Evolutionary conservation across 2,329 filamentous ascomycete genomes (phyloP).

Genomic region (Atkinsonella texensis): DNA sequence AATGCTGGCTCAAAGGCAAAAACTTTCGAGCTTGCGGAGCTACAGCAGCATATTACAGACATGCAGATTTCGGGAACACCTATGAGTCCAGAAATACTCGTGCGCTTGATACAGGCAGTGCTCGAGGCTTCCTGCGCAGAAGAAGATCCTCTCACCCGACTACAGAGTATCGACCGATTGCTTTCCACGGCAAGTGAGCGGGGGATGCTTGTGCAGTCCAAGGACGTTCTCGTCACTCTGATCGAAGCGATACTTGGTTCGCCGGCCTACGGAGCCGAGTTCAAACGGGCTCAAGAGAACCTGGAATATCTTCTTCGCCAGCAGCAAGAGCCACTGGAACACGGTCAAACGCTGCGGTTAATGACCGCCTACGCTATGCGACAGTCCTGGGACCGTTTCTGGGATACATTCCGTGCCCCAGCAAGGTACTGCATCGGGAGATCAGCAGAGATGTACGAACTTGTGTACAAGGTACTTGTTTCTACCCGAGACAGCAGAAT

Average conservation of each 20-base stretch:
- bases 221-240: slow-evolving; percentile 36
- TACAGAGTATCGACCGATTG: slow-evolving; percentile 30
- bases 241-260: slow-evolving; percentile 28
- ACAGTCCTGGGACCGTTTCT: slow-evolving; percentile 44
- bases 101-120: slow-evolving; percentile 26
- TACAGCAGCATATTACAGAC: slow-evolving; percentile 23
- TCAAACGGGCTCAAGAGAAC: slow-evolving; percentile 29
- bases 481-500: slow-evolving; percentile 27
- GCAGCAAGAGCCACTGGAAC: slow-evolving; percentile 24
- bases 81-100: slow-evolving; percentile 22
- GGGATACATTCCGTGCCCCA: slow-evolving; percentile 46
- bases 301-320: slow-evolving; percentile 33
- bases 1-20: neutral
- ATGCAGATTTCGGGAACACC: slow-evolving; percentile 26
- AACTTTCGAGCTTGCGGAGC: slow-evolving; percentile 7
- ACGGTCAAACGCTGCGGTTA: slow-evolving; percentile 27
- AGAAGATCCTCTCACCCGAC: slow-evolving; percentile 16
- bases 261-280: slow-evolving; percentile 18
- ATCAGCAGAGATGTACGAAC: slow-evolving; percentile 40
- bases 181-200: slow-evolving; percentile 33
- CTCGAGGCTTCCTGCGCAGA: slow-evolving; percentile 16
- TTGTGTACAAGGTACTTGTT: slow-evolving; percentile 38
- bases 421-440: slow-evolving; percentile 37
- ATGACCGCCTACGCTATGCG: slow-evolving; percentile 34
- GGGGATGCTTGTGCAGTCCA: slow-evolving; percentile 28